Evolutionary conservation across 148 eudicot genomes (phyloP).

Genomic region (Rhododendron williamsianum): DNA sequence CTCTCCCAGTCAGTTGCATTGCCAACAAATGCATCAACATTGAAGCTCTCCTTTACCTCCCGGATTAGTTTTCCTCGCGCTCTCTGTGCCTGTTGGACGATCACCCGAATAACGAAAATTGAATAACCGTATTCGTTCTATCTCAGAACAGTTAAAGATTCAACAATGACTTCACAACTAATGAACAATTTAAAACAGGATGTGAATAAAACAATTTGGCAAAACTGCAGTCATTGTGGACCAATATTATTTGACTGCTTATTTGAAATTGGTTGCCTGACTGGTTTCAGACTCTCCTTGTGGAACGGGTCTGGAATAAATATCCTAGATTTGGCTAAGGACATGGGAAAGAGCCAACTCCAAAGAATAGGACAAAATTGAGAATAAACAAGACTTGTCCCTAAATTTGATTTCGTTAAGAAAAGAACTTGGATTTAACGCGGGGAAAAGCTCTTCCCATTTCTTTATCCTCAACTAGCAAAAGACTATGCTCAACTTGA

Average conservation of each 20-base stretch:
- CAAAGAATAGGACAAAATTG: not conserved
- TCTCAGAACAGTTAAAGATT: not conserved
- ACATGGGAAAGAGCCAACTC: not conserved
- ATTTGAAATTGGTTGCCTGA: not conserved
- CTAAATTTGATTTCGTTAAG: not conserved
- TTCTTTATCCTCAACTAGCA: not conserved
- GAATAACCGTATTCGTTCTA: not conserved
- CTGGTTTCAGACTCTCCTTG: not conserved
- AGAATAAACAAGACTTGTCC: not conserved
- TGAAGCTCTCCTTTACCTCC: constrained; percentile 60
- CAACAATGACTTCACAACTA: not conserved
- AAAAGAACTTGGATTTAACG: not conserved
- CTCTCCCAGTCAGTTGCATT: constrained; percentile 80
- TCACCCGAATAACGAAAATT: not conserved
- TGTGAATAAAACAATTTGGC: not conserved
- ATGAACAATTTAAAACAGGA: not conserved
- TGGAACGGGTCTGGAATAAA: not conserved
- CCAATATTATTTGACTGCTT: not conserved
- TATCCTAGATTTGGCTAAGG: not conserved
- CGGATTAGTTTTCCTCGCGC: constrained; percentile 71
- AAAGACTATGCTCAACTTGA: not conserved
- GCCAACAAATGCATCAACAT: constrained; percentile 78
- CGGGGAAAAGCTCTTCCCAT: not conserved
- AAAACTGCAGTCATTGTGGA: not conserved
- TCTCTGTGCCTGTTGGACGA: constrained; percentile 61